Evolutionary conservation across 73 alveolate genomes (phyloP), one percentile per base, ranked within the genome.

Genomic region (Breviolum minutum): DNA sequence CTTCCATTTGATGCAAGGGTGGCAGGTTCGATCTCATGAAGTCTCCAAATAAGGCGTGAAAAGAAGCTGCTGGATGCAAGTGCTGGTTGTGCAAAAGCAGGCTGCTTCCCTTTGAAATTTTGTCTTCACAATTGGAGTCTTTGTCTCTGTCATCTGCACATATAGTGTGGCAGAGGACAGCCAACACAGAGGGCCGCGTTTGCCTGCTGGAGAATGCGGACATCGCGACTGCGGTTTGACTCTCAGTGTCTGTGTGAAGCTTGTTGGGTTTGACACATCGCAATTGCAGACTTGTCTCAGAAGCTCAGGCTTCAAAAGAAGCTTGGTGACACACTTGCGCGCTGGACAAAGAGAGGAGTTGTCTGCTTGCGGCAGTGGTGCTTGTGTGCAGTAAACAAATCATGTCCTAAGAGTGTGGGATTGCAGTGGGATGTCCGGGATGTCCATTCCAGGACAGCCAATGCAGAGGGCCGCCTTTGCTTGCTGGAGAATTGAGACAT

Each of bases 391-490:
- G 54, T 40, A 40, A 40, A 40, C 54, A 40, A 40, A 40, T 40
- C 54, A 40, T 40, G 54, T 40, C 3, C 54, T 68, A 68, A 68
- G 77, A 68, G 24, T 17, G 24, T 14, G 17, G 24, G n/a, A 68
- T 14, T 68, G 77, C 8, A 68, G n/a, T 17, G 77, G n/a, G 77
- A 14, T 4, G 0, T 22, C 77, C 17, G 74, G 11, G 74, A 40
- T 40, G 24, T 13, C 24, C 62, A 61, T 30, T 8, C 30, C 89
- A 80, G 89, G 89, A 80, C 64, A 40, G 32, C 19, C 89, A n/a
- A 48, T 20, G 68, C 89, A 80, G 20, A 60, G 30, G 63, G 60
- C 74, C 54, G 91, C 63, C 20, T 82, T 82, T 82, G 91, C 91
- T 6, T 11, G 63, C 73, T 82, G 91, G 91, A 82, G 73, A 82